A percentile compares a stretch with the other conserved stretches of the same genome.
Conservation (phyloP, 2,329 filamentous ascomycete species). For the Cladosporium austrohemisphaericum region DNA sequence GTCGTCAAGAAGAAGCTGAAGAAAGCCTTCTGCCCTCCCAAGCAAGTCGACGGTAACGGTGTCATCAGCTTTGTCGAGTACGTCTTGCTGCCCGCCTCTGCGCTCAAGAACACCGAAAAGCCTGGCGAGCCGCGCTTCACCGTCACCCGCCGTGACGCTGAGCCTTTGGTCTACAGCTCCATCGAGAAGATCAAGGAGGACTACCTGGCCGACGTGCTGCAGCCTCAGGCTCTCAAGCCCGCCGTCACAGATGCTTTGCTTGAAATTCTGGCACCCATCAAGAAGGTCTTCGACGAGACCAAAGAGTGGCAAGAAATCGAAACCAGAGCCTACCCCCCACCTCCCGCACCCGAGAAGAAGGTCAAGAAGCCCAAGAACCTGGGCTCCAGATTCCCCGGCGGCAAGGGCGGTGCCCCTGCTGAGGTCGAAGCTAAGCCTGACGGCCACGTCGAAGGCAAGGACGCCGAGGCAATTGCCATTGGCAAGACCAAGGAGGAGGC, state of each 20-base stretch:
- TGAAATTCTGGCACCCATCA: conserved; percentile 72
- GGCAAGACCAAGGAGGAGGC: conserved; percentile 36
- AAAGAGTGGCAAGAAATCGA: conserved; percentile 77
- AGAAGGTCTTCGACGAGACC: conserved; percentile 64
- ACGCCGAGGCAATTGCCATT: conserved; percentile 40
- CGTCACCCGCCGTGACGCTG: conserved; percentile 62
- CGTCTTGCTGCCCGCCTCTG: conserved; percentile 73
- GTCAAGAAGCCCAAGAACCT: conserved; percentile 72
- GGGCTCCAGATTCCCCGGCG: conserved; percentile 61
- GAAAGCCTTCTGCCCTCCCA: conserved; percentile 77
- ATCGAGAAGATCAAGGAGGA: conserved; percentile 74
- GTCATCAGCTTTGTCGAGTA: conserved; percentile 82
- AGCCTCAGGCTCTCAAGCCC: conserved; percentile 81
- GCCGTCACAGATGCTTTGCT: conserved; percentile 72
- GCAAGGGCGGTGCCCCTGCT: conserved; percentile 24
- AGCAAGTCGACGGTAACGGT: conserved; percentile 78
- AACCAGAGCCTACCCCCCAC: conserved; percentile 75
- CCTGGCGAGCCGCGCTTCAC: conserved; percentile 56
- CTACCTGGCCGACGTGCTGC: conserved; percentile 66
- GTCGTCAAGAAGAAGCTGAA: conserved; percentile 75
- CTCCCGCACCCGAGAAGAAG: conserved; percentile 57
- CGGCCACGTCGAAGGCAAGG: conserved; percentile 43
- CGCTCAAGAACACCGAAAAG: conserved; percentile 49
- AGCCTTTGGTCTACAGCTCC: conserved; percentile 74
- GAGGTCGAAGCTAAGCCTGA: conserved; percentile 44